Base-by-base conservation (phyloP, 257 asterid species). In the Striga asiatica region DNA sequence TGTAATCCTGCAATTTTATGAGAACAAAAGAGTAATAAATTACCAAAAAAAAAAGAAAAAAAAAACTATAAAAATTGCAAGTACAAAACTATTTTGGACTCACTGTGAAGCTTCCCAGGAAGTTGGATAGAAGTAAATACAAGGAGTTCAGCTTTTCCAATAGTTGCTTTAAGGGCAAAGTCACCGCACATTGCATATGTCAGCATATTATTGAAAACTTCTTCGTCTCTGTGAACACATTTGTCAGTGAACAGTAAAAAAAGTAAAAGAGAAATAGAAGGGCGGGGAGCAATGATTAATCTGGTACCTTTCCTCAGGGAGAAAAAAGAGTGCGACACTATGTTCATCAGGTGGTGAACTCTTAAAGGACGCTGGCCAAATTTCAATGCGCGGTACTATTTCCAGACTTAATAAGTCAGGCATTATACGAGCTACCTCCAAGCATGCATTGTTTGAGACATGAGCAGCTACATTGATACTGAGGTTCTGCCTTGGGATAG, bases 71-170 rank as follows among this genome's bases (percentile, higher is more conserved):
- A n/a, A n/a, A 41, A 22, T 27, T 32, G 31, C 8, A n/a, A 16
- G 14, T 16, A 38, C 8, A 8, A 25, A 46, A 29, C 23, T 41
- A 37, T 43, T 49, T 61, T 53, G 27, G 50, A 67, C 78, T 76
- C 64, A 80, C 88, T 64, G 54, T 69, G 83, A 61, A 66, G 54
- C 59, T 64, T 71, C n/a, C 48, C 55, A 32, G 83, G 88, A 60
- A 80, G 67, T 51, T 68, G 76, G 49, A 56, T 34, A 28, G 88
- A 80, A 67, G 79, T 71, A 66, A 80, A 80, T 56, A 80, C 59
- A 50, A 80, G 61, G 61, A 80, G 79, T 53, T 80, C 81, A 6
- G 77, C 66, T 25, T 66, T 62, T 2, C 71, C 76, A 52, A 74
- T 54, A 53, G 53, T 53, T 39, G 79, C 70, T 71, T 48, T 76